Conservation (phyloP, 1,284 basidiomycete species). For the Microbotryum lychnidis-dioicae region DNA sequence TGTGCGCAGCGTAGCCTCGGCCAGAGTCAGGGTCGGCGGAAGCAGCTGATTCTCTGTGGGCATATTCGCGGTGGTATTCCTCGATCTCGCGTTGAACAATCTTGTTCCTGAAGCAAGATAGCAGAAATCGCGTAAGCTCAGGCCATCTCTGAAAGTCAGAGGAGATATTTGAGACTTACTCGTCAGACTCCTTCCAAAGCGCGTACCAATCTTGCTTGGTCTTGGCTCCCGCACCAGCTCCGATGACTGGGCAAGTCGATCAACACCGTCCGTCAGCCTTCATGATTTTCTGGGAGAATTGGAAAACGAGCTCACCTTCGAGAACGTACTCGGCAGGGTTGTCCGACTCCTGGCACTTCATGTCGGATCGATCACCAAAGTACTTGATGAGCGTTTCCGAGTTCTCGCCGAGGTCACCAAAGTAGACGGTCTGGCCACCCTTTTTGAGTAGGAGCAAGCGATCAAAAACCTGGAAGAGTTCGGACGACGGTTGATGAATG, state of each 20-base stretch:
- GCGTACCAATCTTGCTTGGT: slow-evolving; percentile 66
- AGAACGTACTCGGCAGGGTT: slow-evolving; percentile 46
- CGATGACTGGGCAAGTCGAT: slow-evolving; percentile 49
- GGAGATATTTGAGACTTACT: slow-evolving; percentile 33
- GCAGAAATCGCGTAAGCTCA: background rate
- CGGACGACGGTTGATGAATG: slow-evolving; percentile 60
- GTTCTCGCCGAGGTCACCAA: slow-evolving; percentile 51
- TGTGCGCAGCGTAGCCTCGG: slow-evolving; percentile 36
- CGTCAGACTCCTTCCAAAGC: slow-evolving; percentile 54
- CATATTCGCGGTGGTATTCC: slow-evolving; percentile 36
- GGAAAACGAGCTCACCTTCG: slow-evolving; percentile 30
- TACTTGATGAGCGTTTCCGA: slow-evolving; percentile 47
- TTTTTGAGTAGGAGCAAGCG: slow-evolving; percentile 46
- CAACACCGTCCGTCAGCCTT: slow-evolving; percentile 34
- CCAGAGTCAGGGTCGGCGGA: slow-evolving; percentile 34
- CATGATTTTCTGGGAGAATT: slow-evolving; percentile 15
- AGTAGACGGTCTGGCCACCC: slow-evolving; percentile 48
- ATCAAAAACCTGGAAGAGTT: slow-evolving; percentile 58
- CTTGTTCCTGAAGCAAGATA: slow-evolving; percentile 7
- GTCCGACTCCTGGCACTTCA: slow-evolving; percentile 44
- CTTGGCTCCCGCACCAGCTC: slow-evolving; percentile 58
- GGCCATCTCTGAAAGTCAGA: background rate
- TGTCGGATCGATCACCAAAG: slow-evolving; percentile 48
- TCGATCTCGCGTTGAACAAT: slow-evolving; percentile 44
- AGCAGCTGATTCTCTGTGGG: slow-evolving; percentile 22